Percentiles rank a stretch among this genome's conserved stretches.
phyloP scores from a whole-genome alignment of 75 land plant species.

The Chamaecyparis obtusa region DNA sequence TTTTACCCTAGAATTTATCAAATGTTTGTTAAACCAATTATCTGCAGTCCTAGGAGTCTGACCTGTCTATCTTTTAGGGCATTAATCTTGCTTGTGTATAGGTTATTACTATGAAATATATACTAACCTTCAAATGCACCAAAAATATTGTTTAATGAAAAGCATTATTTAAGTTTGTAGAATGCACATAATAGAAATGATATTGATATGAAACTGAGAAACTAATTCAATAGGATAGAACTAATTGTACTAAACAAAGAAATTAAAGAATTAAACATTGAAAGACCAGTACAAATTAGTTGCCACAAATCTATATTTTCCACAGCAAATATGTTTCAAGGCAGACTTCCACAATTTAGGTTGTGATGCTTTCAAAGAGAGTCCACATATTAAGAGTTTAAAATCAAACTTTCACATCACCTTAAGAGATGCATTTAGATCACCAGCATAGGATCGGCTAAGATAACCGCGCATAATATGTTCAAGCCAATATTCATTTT shows the following conservation, averaged over 20 bases:
- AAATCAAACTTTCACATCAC: slow-evolving; percentile 7
- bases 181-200: background rate
- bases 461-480: slow-evolving; percentile 90
- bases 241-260: background rate
- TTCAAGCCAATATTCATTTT: slow-evolving; percentile 93
- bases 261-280: no score
- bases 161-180: background rate
- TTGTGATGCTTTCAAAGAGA: background rate
- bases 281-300: background rate
- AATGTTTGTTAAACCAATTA: background rate
- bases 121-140: background rate
- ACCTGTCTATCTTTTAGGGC: background rate
- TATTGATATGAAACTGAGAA: no score
- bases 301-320: background rate
- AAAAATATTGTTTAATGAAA: background rate
- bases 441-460: slow-evolving; percentile 80
- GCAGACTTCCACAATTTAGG: background rate
- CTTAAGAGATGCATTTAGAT: slow-evolving; percentile 65
- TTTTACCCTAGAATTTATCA: background rate
- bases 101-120: background rate
- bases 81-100: background rate
- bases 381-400: background rate
- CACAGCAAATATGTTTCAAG: background rate
- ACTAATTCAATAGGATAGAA: background rate
- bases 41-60: background rate